Base-by-base conservation (phyloP, 805 yeast genomes). In the Metschnikowia picachoensis region DNA sequence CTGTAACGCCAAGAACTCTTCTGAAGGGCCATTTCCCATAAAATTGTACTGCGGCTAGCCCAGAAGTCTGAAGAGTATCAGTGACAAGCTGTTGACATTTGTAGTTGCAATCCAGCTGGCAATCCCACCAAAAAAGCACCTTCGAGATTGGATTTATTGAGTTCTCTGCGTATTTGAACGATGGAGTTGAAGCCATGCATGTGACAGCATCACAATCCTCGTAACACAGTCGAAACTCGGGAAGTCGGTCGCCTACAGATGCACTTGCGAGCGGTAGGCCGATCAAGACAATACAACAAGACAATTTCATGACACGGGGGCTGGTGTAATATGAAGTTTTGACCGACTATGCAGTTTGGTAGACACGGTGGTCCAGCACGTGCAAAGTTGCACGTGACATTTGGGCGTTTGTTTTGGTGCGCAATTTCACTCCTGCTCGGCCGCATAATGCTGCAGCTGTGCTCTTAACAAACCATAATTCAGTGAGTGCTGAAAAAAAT, bases 21-120 rank as follows among this genome's bases (percentile, higher is more conserved):
- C 41, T 46, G 43, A 72, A 72, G 4, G 76, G 76, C 76, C 76
- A 72, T 50, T 72, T 72, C 4, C 76, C 76, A 40, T 60, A 58
- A 49, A 70, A 72, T 48, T 72, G 72, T n/a, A 70, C 74, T 52
- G 65, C 55, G 5, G 60, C 60, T 8, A 55, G 49, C 3, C 60
- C 62, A 0, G 39, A 20, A 6, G 30, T 36, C 20, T 45, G 37
- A 14, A 73, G 49, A 27, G 45, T 43, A 17, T 55, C 49, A 4
- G 72, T 64, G 28, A 70, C 53, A 9, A 59, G 46, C 49, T 69
- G 75, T 47, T 61, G 68, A 51, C 76, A 72, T 45, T 68, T 65
- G 47, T 72, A 72, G 41, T 61, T 53, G 52, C 76, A 72, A 43
- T 70, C 68, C 48, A 59, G 59, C 1, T 44, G 47, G 44, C 75